Percentiles rank a stretch among this genome's conserved stretches.
Evolutionary conservation across 2,329 filamentous ascomycete species (phyloP).

Genomic region (Fusarium torulosum): DNA sequence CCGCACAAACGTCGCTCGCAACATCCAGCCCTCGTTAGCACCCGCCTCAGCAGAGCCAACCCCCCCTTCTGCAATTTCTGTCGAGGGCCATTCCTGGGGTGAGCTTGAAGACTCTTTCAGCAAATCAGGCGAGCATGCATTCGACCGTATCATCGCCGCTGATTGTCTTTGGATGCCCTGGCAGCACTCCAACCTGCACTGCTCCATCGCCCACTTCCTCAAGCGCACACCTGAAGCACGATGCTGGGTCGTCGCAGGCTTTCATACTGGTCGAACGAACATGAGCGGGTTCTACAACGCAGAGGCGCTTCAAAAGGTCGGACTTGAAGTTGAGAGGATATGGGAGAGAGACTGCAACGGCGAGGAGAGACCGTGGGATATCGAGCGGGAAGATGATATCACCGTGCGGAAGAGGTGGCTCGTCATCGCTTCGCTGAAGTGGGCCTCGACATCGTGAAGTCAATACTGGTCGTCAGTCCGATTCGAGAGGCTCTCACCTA

Average conservation of each 20-base stretch:
- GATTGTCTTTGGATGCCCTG: conserved; percentile 83
- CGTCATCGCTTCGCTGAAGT: conserved; percentile 68
- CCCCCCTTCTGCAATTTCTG: conserved; percentile 50
- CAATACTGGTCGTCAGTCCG: not conserved
- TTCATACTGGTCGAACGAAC: conserved; percentile 77
- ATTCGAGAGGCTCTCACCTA: not conserved
- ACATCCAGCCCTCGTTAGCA: conserved; percentile 56
- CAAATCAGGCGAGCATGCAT: conserved; percentile 54
- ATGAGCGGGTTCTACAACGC: conserved; percentile 74
- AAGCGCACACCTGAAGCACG: conserved; percentile 58
- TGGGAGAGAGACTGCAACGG: conserved; percentile 78
- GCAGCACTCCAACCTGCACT: conserved; percentile 75
- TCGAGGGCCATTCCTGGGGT: conserved; percentile 76
- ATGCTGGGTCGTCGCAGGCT: conserved; percentile 76
- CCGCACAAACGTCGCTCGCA: conserved; percentile 66
- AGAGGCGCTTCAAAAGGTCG: conserved; percentile 58
- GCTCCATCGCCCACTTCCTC: conserved; percentile 74
- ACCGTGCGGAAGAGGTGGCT: conserved; percentile 77
- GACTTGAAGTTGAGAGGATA: conserved; percentile 72
- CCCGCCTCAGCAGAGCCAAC: conserved; percentile 47
- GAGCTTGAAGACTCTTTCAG: conserved; percentile 56
- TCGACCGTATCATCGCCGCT: conserved; percentile 74
- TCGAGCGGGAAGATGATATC: conserved; percentile 73
- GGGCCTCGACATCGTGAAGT: conserved; percentile 44
- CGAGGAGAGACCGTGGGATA: conserved; percentile 69